Percentiles rank a stretch among this genome's conserved stretches.
Evolutionary conservation across 306 rosid species (phyloP).

Genomic region (Spatholobus suberectus): DNA sequence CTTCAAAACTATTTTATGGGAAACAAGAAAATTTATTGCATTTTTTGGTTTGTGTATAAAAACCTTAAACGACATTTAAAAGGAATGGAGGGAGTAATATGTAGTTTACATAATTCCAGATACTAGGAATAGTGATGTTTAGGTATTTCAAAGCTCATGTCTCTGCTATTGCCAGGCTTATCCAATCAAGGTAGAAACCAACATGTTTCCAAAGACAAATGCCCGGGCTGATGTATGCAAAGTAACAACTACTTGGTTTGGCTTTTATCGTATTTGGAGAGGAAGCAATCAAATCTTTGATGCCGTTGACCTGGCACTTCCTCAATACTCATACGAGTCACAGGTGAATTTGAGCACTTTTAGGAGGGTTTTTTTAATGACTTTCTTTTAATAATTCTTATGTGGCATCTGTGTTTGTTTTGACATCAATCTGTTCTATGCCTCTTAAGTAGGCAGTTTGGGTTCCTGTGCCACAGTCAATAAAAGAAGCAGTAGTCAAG

Average conservation of each 20-base stretch:
- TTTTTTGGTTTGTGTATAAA: no score
- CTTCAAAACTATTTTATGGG: no score
- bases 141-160: conserved; percentile 14
- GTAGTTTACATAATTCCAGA: not conserved
- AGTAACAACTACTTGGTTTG: conserved; percentile 92
- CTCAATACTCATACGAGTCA: conserved; percentile 71
- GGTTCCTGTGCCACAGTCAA: conserved; percentile 80
- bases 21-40: no score
- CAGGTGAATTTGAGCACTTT: conserved; percentile 59
- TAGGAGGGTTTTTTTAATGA: not conserved
- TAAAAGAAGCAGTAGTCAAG: conserved; percentile 62
- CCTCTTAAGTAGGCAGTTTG: conserved; percentile 81
- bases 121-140: conserved; percentile 20
- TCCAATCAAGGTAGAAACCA: conserved; percentile 52
- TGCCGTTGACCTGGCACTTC: conserved; percentile 75
- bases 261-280: conserved; percentile 71
- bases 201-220: conserved; percentile 54
- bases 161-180: conserved; percentile 64
- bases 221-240: conserved; percentile 77
- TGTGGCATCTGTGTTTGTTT: conserved; percentile 25
- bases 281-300: conserved; percentile 75
- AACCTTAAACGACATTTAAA: no score
- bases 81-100: no score
- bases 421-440: conserved; percentile 25
- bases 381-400: conserved; percentile 23